These are phyloP conservation scores for Diaporthe ampelina DNA, from an alignment of 2,329 filamentous ascomycete genomes.

Conservation along the genomic window DNA sequence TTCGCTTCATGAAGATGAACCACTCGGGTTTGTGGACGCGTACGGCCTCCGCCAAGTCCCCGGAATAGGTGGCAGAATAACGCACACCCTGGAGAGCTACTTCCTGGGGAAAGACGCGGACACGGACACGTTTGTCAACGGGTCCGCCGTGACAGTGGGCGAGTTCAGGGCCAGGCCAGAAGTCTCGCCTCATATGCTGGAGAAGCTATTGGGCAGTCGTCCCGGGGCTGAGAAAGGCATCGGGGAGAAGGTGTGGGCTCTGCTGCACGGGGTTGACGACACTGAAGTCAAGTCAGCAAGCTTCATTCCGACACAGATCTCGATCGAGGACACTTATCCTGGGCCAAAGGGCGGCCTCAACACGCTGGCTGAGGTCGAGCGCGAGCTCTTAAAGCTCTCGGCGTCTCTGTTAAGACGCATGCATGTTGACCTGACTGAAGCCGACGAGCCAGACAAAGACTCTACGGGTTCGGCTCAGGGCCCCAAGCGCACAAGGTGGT, in stretches of 20 bases:
- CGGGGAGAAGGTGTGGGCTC: slow-evolving; percentile 79
- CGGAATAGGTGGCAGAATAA: slow-evolving; percentile 86
- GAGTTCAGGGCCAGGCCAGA: slow-evolving; percentile 73
- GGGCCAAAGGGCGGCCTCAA: slow-evolving; percentile 72
- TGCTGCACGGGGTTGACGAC: slow-evolving; percentile 86
- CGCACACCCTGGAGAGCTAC: slow-evolving; percentile 67
- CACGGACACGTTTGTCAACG: slow-evolving; percentile 53
- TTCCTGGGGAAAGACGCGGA: slow-evolving; percentile 56
- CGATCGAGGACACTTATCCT: slow-evolving; percentile 90
- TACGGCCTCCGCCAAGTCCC: slow-evolving; percentile 86
- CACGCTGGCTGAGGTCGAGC: slow-evolving; percentile 72
- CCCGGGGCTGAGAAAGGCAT: slow-evolving; percentile 80
- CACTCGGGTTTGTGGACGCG: slow-evolving; percentile 78
- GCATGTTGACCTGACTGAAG: slow-evolving; percentile 79
- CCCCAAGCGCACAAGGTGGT: slow-evolving; percentile 66
- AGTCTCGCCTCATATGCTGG: slow-evolving; percentile 75
- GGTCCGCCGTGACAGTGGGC: slow-evolving; percentile 70
- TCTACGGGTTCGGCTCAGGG: slow-evolving; percentile 45
- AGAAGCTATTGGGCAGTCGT: slow-evolving; percentile 74
- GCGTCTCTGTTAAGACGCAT: slow-evolving; percentile 82
- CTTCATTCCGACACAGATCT: slow-evolving; percentile 86
- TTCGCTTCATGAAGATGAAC: slow-evolving; percentile 70
- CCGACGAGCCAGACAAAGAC: slow-evolving; percentile 56
- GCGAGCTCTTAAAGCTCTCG: slow-evolving; percentile 78
- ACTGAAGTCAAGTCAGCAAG: slow-evolving; percentile 79